These are phyloP conservation scores for Parathielavia appendiculata DNA, from an alignment of 495 filamentous ascomycete genomes.

Conservation along the genomic window DNA sequence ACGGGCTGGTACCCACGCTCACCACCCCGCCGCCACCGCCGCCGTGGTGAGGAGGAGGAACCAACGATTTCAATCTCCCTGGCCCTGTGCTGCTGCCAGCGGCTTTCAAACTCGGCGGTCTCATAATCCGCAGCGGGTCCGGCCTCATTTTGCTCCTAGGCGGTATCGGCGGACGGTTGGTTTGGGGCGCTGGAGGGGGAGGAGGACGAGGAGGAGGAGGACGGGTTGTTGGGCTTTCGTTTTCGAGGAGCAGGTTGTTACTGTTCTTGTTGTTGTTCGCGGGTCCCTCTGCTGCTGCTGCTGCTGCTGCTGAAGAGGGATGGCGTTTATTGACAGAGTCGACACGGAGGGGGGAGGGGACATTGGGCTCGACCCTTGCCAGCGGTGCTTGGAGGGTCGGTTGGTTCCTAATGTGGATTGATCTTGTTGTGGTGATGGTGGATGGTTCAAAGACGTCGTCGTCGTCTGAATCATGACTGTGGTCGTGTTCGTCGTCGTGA, in stretches of 20 bases:
- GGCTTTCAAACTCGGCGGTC: neutral
- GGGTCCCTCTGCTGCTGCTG: too few relatives aligned
- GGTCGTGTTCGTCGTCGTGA: constrained; percentile 43
- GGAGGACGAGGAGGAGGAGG: neutral
- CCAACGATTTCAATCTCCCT: neutral
- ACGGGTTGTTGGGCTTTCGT: neutral
- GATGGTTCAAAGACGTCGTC: constrained; percentile 1
- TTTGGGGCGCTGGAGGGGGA: too few relatives aligned
- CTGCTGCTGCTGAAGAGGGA: neutral
- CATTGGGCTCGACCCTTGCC: neutral
- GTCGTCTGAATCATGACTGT: neutral
- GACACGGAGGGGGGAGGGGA: neutral
- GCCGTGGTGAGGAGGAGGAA: neutral
- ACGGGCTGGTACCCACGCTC: neutral
- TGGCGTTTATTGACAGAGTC: neutral
- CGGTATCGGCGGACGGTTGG: constrained; percentile 30
- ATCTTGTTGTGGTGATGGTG: neutral
- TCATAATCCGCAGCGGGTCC: constrained; percentile 19
- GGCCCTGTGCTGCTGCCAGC: too few relatives aligned
- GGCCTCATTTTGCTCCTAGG: constrained; percentile 28
- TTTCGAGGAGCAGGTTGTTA: neutral
- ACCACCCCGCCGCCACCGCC: neutral
- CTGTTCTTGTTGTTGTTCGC: neutral
- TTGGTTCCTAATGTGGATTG: neutral
- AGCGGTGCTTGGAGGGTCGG: neutral